Evolutionary conservation across 441 rosid species (phyloP).

Genomic region (Raphanus hybrid): DNA sequence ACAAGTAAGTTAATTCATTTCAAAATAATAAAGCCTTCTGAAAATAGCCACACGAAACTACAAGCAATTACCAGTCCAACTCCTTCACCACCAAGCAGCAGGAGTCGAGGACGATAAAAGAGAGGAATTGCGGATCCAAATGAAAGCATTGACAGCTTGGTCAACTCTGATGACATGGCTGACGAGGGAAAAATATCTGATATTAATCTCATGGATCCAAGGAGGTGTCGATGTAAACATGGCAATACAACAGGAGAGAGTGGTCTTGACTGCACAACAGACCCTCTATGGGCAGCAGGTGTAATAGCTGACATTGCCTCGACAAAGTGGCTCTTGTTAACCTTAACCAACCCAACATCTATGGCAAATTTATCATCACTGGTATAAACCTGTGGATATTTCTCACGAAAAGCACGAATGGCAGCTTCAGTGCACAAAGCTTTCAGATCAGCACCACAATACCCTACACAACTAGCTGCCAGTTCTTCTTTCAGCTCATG

Average conservation of each 20-base stretch:
- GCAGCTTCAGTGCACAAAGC: conserved; percentile 99
- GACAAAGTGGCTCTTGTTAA: conserved; percentile 85
- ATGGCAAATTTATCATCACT: conserved; percentile 96
- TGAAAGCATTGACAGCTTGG: conserved; percentile 93
- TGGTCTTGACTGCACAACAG: conserved; percentile 96
- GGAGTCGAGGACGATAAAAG: conserved; percentile 95
- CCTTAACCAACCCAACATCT: conserved; percentile 92
- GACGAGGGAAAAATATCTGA: conserved; percentile 83
- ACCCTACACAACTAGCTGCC: conserved; percentile 99
- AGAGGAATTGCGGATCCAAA: conserved; percentile 95
- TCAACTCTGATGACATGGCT: conserved; percentile 71
- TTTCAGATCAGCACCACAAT: conserved; percentile 99
- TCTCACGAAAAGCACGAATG: conserved; percentile 98
- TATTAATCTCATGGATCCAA: conserved; percentile 70
- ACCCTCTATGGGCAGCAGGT: conserved; percentile 99
- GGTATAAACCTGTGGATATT: conserved; percentile 98
- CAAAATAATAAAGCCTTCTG: conserved; percentile 27
- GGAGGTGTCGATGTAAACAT: conserved; percentile 86
- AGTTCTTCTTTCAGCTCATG: conserved; percentile 85
- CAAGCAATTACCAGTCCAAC: conserved; percentile 87
- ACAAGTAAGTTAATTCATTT: conserved; percentile 78
- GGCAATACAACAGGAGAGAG: conserved; percentile 93
- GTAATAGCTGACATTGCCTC: conserved; percentile 98
- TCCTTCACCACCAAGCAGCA: conserved; percentile 86
- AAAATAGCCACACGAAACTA: conserved; percentile 29